phyloP scores from a whole-genome alignment of 176 grass and related monocot genomes.

The Coix lacrymajobi region DNA sequence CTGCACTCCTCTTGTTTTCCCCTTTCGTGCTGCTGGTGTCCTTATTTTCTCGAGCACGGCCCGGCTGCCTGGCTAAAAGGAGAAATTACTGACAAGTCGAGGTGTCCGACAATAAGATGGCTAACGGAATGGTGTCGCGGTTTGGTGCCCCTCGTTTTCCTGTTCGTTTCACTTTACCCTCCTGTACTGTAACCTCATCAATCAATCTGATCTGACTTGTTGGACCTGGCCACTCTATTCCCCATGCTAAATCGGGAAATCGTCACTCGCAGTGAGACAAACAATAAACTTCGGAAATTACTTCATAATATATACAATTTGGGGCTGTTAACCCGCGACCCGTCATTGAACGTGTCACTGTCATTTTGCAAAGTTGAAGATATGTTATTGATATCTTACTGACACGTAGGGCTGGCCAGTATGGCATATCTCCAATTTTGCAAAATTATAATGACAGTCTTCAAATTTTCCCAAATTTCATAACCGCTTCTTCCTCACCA shows the following conservation, averaged over 20 bases:
- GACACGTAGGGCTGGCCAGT: no score
- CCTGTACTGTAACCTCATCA: background rate
- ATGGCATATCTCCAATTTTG: no score
- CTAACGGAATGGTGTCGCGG: background rate
- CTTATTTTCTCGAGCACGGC: background rate
- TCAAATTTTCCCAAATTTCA: no score
- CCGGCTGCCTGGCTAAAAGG: background rate
- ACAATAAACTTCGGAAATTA: no score
- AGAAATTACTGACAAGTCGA: slow-evolving; percentile 27
- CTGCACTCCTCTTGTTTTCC: background rate
- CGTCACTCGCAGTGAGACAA: background rate
- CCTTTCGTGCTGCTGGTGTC: background rate
- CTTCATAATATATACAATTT: no score
- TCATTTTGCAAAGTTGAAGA: no score
- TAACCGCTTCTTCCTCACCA: no score
- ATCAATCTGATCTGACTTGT: no score
- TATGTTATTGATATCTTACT: no score
- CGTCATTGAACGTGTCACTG: no score
- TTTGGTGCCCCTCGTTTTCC: background rate
- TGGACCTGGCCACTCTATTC: background rate
- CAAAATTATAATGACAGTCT: no score
- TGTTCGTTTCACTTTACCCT: background rate
- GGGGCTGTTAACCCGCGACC: no score
- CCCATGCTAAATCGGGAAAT: background rate
- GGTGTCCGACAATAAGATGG: background rate